Percentiles rank a stretch among this genome's conserved stretches.
Evolutionary conservation across 2,329 filamentous ascomycete species (phyloP).

Genomic region (Nemania bipapillata): DNA sequence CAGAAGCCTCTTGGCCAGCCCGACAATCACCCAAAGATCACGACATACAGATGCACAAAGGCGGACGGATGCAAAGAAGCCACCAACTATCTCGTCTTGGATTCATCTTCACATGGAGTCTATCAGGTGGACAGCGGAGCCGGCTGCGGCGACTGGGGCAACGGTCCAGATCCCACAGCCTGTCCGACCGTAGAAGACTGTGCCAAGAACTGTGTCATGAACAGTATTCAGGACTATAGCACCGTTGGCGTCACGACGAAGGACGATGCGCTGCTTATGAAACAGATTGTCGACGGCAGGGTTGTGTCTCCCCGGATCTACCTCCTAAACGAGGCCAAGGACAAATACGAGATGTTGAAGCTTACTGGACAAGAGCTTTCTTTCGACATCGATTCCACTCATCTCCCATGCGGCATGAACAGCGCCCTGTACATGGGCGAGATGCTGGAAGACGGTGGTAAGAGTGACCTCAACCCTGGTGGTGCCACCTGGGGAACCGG

Average conservation of each 20-base stretch:
- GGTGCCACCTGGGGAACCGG: slow-evolving; percentile 54
- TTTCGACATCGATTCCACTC: slow-evolving; percentile 72
- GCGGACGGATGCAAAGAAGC: slow-evolving; percentile 60
- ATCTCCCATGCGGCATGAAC: slow-evolving; percentile 70
- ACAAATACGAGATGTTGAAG: slow-evolving; percentile 69
- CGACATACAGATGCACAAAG: slow-evolving; percentile 63
- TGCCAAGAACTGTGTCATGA: slow-evolving; percentile 64
- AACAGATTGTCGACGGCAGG: slow-evolving; percentile 49
- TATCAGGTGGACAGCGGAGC: slow-evolving; percentile 52
- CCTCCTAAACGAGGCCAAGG: slow-evolving; percentile 64
- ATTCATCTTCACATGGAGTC: slow-evolving; percentile 59
- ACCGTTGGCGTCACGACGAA: slow-evolving; percentile 50
- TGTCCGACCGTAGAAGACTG: slow-evolving; percentile 63
- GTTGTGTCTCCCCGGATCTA: slow-evolving; percentile 63
- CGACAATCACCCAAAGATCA: slow-evolving; percentile 62
- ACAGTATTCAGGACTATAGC: slow-evolving; percentile 61
- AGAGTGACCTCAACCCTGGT: slow-evolving; percentile 56
- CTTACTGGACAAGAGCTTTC: slow-evolving; percentile 70
- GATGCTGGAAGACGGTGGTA: slow-evolving; percentile 69
- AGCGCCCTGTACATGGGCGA: slow-evolving; percentile 70
- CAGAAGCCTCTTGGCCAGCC: slow-evolving; percentile 52
- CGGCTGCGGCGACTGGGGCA: slow-evolving; percentile 53
- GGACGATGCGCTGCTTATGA: slow-evolving; percentile 55
- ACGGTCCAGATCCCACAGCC: slow-evolving; percentile 54
- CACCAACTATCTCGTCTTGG: slow-evolving; percentile 62